phyloP scores from a whole-genome alignment of 257 asterid species.

The Linderniella brevidens region DNA sequence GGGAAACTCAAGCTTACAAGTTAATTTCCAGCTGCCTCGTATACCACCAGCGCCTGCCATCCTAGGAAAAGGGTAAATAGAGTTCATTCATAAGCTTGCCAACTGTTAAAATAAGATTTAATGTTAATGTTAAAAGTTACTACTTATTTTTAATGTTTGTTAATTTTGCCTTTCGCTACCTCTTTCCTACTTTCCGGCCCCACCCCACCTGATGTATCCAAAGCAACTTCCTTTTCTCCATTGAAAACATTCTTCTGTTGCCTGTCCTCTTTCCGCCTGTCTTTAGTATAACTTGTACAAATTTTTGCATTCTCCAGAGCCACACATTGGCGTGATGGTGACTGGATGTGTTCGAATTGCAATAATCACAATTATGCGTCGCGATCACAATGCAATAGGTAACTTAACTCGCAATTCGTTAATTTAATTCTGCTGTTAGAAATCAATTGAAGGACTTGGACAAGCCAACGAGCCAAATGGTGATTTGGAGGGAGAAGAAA shows the following conservation, averaged over 20 bases:
- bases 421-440: too few relatives aligned
- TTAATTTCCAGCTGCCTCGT: slow-evolving; percentile 25
- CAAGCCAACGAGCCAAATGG: too few relatives aligned
- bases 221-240: too few relatives aligned
- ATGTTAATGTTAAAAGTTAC: too few relatives aligned
- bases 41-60: slow-evolving; percentile 31
- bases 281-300: slow-evolving; percentile 6
- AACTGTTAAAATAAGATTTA: too few relatives aligned
- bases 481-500: too few relatives aligned
- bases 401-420: too few relatives aligned
- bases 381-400: slow-evolving; percentile 80
- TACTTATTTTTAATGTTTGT: too few relatives aligned
- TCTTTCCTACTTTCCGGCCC: too few relatives aligned
- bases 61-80: slow-evolving; percentile 64
- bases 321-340: slow-evolving; percentile 90
- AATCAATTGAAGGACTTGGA: too few relatives aligned
- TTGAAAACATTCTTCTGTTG: not conserved
- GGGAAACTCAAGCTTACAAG: slow-evolving; percentile 35
- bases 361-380: slow-evolving; percentile 87
- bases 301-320: slow-evolving; percentile 36
- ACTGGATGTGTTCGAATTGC: slow-evolving; percentile 91
- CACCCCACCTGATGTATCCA: too few relatives aligned
- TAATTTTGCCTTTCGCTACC: too few relatives aligned
- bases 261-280: not conserved
- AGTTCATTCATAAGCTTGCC: slow-evolving; percentile 1